Percentiles rank a stretch among this genome's conserved stretches.
phyloP scores from a whole-genome alignment of 805 yeast genomes.

The Metschnikowia cubensis region DNA sequence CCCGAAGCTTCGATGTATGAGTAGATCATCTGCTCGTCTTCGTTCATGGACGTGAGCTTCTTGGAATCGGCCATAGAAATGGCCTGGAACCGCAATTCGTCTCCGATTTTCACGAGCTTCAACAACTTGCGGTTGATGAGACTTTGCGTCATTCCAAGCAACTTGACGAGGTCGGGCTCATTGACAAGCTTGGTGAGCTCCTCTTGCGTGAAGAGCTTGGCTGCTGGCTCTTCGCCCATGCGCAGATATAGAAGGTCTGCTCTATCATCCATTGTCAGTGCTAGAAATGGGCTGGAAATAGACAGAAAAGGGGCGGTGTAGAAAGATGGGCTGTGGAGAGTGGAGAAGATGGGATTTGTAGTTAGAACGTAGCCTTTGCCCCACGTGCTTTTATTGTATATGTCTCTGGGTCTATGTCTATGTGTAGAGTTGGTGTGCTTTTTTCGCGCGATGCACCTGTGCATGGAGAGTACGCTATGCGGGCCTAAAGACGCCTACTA shows the following conservation, averaged over 20 bases:
- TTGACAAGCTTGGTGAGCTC: slow-evolving; percentile 56
- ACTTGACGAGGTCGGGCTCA: slow-evolving; percentile 39
- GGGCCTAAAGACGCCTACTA: neutral
- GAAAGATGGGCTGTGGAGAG: too few relatives aligned
- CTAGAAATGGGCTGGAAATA: too few relatives aligned
- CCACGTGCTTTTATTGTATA: neutral
- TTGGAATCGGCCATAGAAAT: slow-evolving; percentile 70
- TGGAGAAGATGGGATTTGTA: too few relatives aligned
- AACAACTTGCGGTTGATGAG: slow-evolving; percentile 56
- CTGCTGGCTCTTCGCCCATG: slow-evolving; percentile 53
- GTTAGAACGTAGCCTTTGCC: too few relatives aligned
- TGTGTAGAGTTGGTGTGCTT: neutral
- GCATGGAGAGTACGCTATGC: neutral
- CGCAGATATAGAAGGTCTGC: slow-evolving; percentile 58
- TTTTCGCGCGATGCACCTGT: slow-evolving; percentile 4
- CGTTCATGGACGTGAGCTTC: slow-evolving; percentile 69
- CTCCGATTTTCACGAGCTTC: slow-evolving; percentile 65
- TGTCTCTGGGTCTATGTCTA: neutral
- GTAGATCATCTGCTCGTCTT: slow-evolving; percentile 88
- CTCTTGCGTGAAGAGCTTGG: slow-evolving; percentile 58
- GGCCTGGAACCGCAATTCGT: slow-evolving; percentile 69
- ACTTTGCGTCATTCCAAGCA: slow-evolving; percentile 49
- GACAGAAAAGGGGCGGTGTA: too few relatives aligned
- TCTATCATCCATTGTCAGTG: neutral
- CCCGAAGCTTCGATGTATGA: slow-evolving; percentile 89